These are phyloP conservation scores for Eucalyptus regnans DNA, from an alignment of 345 rosid species.

Conservation along the genomic window DNA sequence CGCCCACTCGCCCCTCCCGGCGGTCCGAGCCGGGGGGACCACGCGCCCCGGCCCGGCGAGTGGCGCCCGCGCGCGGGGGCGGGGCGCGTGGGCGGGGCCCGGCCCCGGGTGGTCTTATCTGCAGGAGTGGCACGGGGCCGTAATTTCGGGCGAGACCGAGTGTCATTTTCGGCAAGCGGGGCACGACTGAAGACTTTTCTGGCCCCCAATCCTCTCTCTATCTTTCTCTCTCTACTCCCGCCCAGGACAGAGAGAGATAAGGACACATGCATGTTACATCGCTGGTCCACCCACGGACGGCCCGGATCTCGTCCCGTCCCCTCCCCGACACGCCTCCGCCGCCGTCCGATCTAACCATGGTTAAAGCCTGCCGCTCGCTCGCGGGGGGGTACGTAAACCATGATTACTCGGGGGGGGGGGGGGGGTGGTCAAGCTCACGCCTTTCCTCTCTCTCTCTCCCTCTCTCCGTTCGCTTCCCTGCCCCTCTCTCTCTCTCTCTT, in stretches of 20 bases:
- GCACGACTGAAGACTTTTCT: neutral
- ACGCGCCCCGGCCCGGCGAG: neutral
- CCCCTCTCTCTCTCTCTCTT: neutral
- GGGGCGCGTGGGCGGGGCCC: neutral
- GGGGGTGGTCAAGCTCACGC: neutral
- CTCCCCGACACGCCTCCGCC: neutral
- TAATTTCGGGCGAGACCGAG: neutral
- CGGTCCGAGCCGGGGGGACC: neutral
- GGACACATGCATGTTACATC: constrained; percentile 45
- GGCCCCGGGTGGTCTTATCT: neutral
- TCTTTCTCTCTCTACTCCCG: neutral
- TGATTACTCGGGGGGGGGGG: neutral
- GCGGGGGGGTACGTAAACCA: neutral
- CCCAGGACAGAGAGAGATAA: constrained; percentile 10
- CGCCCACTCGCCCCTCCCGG: neutral
- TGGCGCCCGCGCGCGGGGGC: neutral
- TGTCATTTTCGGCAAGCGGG: neutral
- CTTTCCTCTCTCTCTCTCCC: constrained; percentile 1
- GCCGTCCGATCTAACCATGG: constrained; percentile 25
- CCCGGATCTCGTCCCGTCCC: constrained; percentile 16
- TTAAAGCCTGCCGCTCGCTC: neutral
- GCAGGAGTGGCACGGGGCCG: neutral
- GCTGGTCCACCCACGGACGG: constrained; percentile 19
- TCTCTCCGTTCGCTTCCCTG: no score
- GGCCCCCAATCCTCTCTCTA: no score